Conservation (phyloP, 495 filamentous ascomycete species). For the Penicillium turbatum region DNA sequence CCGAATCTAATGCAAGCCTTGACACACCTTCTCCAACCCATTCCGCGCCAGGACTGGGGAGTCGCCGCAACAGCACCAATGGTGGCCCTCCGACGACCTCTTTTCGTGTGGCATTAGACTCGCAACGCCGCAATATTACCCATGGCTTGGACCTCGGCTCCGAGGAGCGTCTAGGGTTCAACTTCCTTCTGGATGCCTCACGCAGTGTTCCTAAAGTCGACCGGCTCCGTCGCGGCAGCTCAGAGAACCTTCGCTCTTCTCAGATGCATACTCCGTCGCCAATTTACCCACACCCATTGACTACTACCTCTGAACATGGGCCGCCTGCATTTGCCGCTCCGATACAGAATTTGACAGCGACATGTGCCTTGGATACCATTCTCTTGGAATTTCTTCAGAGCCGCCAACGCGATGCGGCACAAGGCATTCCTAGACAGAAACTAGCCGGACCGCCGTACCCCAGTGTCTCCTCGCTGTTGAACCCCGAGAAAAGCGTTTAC, state of each 20-base stretch:
- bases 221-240: constrained; percentile 30
- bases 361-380: constrained; percentile 68
- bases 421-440: constrained; percentile 55
- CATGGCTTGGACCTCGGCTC: constrained; percentile 55
- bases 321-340: constrained; percentile 42
- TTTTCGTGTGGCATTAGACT: constrained; percentile 38
- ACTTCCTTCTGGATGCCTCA: constrained; percentile 58
- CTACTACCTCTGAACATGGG: constrained; percentile 21
- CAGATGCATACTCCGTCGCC: constrained; percentile 24
- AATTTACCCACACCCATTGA: constrained; percentile 24
- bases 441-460: constrained; percentile 72
- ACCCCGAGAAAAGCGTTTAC: constrained; percentile 54
- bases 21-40: constrained; percentile 39
- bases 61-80: constrained; percentile 30
- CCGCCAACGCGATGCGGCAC: constrained; percentile 57
- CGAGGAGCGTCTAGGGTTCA: constrained; percentile 61
- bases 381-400: constrained; percentile 73
- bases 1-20: constrained; percentile 32
- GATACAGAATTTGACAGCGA: constrained; percentile 56
- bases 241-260: constrained; percentile 23
- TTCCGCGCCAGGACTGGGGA: constrained; percentile 24
- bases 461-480: constrained; percentile 67
- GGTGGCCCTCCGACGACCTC: constrained; percentile 19
- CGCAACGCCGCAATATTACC: constrained; percentile 51
- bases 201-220: constrained; percentile 43